Base-by-base conservation (phyloP, 768 basidiomycete species). In the Mycena sanguinolenta region DNA sequence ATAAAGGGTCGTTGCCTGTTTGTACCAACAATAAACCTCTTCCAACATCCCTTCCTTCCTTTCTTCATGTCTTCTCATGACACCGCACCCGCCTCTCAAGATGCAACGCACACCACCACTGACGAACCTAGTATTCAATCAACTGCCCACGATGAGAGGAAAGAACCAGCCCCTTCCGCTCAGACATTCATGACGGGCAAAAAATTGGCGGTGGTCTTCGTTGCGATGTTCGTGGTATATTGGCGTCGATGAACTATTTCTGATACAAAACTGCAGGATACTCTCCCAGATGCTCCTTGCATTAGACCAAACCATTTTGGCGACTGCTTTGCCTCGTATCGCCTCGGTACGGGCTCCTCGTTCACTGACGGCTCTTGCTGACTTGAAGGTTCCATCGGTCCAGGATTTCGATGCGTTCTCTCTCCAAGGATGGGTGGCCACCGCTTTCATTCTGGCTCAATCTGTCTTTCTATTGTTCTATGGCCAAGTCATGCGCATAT, bases 291-390 rank as follows among this genome's bases (percentile, higher is more conserved):
- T 82, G 44, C 74, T 80, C 55, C 73, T 79, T 63, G 75, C 78
- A 14, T 69, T 81, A 53, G 82, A 85, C 58, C 82, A 84, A 67
- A 78, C 84, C 2, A 84, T 85, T 71, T 74, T 84, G 32, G 77
- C 76, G 5, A 79, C 77, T 5, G 77, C 78, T 3, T 62, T 81
- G 14, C 79, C 79, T 8, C 64, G 75, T 0, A 82, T 81, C 44
- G 79, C 78, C 0, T 75, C 75, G 14, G 65, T 66, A 19, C 54
- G 32, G 44, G 21, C 25, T 39, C 21, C 4, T 17, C 17, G 12
- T 32, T 16, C 50, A 30, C 23, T 42, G 34, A 50, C 21, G 23
- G 55, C 17, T 36, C 17, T 10, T 49, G 23, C 28, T 39, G 9
- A 12, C 10, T 28, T 32, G 19, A 9, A 21, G 32, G 4, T 34